Evolutionary conservation across 495 filamentous ascomycete genomes (phyloP).

Genomic region (Talaromyces adpressus): DNA sequence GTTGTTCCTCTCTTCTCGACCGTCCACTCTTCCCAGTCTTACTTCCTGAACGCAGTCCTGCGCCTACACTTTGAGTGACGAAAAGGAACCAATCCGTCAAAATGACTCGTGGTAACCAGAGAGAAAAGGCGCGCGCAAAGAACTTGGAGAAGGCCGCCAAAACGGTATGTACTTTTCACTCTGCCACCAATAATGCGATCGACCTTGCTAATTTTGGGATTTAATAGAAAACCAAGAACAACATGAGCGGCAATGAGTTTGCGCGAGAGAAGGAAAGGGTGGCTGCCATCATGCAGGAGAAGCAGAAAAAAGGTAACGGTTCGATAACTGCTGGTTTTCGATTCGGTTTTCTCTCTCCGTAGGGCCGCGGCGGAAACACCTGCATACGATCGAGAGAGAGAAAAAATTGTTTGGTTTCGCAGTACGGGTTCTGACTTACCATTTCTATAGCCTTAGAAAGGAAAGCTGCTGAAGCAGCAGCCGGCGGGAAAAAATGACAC

Average conservation of each 20-base stretch:
- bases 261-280: conserved; percentile 65
- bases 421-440: neutral
- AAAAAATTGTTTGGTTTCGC: neutral
- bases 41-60: neutral
- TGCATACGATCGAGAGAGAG: neutral
- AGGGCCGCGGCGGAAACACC: neutral
- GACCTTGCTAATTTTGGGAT: conserved; percentile 4
- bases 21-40: neutral
- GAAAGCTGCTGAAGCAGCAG: conserved; percentile 14
- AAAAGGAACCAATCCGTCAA: conserved; percentile 15
- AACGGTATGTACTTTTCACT: conserved; percentile 37
- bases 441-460: conserved; percentile 17
- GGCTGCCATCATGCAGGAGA: conserved; percentile 81
- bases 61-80: neutral
- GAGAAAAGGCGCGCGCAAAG: conserved; percentile 81
- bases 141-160: conserved; percentile 57
- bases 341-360: conserved; percentile 5
- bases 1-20: neutral
- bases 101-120: conserved; percentile 93
- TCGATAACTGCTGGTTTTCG: neutral
- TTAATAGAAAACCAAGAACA: conserved; percentile 57
- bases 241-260: conserved; percentile 57
- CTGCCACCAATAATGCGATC: neutral
- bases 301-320: conserved; percentile 71
- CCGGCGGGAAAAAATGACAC: conserved; percentile 15